Base-by-base conservation (phyloP, 192 early-diverging fungal species). In the Thamnidium elegans region DNA sequence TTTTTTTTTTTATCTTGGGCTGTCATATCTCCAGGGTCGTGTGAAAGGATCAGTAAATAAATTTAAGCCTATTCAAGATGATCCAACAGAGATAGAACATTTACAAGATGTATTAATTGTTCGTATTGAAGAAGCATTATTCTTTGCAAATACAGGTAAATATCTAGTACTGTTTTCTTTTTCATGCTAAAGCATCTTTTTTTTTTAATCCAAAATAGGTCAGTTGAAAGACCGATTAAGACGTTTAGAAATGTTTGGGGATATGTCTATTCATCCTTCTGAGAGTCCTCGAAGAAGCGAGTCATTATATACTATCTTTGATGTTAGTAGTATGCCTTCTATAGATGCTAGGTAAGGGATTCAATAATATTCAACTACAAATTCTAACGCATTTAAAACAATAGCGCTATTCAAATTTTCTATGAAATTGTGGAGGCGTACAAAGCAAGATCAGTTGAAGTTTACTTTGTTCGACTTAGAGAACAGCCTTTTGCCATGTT, bases 211-310 rank as follows among this genome's bases (percentile, higher is more conserved):
- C 43, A 10, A 59, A 39, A 21, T 43, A 72, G 96, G 95, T 4
- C 94, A 98, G 76, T 79, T 99, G 34, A 93, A 94, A 73, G 97
- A 98, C 54, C 80, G 95, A 36, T 77, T 99, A 32, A 89, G 93
- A 50, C 90, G 97, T n/a, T 78, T 97, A 30, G 97, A 99, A 73
- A 78, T 91, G 70, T 93, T 92, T 78, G 95, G 97, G 42, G 93
- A 94, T 68, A 86, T 97, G 80, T 83, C 86, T 10, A 90, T 92
- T 14, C 97, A 99, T 77, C 97, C 97, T 7, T 93, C 93, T 0
- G 94, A 97, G 68, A 86, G 85, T 9, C 91, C 96, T 10, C 83
- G 87, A 26, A 81, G 90, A 58, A 36, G 23, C 17, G 84, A 83
- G 26, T 85, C 89, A 10, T 71, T 80, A 2, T 85, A 86, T 34